Percentiles rank a stretch among this genome's conserved stretches.
These are phyloP conservation scores for Colletotrichum orchidophilum DNA, from an alignment of 2,329 filamentous ascomycete genomes.

Conservation along the genomic window DNA sequence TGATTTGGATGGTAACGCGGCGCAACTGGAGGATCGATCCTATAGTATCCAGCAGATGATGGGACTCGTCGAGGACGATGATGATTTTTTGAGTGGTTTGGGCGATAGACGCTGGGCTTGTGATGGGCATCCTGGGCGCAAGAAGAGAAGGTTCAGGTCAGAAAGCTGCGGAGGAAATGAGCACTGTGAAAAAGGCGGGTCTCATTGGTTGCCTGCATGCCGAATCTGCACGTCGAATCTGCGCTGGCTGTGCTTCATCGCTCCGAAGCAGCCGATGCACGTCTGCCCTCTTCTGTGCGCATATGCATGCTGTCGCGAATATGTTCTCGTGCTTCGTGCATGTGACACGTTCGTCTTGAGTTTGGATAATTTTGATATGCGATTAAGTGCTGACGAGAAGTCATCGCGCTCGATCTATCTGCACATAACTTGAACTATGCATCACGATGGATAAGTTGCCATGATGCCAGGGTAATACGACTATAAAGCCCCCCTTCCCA, in stretches of 20 bases:
- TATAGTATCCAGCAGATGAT: conserved; percentile 50
- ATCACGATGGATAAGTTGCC: too few relatives aligned
- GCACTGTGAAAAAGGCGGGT: not conserved
- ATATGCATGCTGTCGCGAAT: not conserved
- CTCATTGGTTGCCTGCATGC: not conserved
- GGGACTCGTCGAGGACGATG: conserved; percentile 43
- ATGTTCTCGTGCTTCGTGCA: not conserved
- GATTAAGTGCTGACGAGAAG: not conserved
- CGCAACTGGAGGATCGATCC: conserved; percentile 50
- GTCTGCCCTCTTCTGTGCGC: not conserved
- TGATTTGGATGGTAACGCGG: conserved; percentile 49
- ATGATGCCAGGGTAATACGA: not conserved
- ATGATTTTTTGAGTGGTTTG: not conserved
- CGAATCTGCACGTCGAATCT: not conserved
- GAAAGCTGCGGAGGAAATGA: not conserved
- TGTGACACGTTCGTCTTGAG: conserved; percentile 4
- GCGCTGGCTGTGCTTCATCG: too few relatives aligned
- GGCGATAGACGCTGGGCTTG: not conserved
- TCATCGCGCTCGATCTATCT: not conserved
- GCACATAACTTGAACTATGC: not conserved
- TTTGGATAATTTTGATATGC: not conserved
- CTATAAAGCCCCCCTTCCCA: too few relatives aligned
- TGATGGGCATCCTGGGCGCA: not conserved
- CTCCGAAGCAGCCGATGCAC: conserved; percentile 16
- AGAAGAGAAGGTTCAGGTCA: not conserved